Conservation (phyloP, 1,139 yeast species). For the Candida glucosophila region DNA sequence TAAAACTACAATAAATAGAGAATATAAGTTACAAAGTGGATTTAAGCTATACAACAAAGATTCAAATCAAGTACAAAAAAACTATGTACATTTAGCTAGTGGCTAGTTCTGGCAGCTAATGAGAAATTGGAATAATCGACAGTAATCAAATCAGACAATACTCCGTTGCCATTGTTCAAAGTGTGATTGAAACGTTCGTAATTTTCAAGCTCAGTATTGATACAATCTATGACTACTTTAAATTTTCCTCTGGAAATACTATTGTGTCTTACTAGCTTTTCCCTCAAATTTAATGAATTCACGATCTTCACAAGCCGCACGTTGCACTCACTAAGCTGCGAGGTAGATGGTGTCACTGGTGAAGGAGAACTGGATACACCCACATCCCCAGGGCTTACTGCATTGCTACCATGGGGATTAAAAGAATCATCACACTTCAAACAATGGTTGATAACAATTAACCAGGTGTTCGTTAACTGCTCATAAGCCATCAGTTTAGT, state of each 20-base stretch:
- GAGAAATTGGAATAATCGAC: constrained; percentile 41
- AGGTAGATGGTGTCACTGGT: constrained; percentile 1
- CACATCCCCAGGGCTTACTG: constrained; percentile 4
- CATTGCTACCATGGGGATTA: not conserved
- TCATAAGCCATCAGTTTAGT: constrained; percentile 68
- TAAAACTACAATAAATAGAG: no score
- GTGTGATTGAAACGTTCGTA: constrained; percentile 17
- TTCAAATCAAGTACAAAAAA: constrained; percentile 1
- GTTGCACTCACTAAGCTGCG: constrained; percentile 10
- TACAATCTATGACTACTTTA: constrained; percentile 36
- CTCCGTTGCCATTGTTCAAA: constrained; percentile 11
- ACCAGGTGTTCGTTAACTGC: constrained; percentile 74
- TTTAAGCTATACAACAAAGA: no score
- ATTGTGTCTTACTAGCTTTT: constrained; percentile 53
- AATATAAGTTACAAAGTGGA: no score
- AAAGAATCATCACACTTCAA: constrained; percentile 7
- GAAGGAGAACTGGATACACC: constrained; percentile 4
- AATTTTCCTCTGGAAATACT: constrained; percentile 46
- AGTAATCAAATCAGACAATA: constrained; percentile 33
- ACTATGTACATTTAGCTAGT: constrained; percentile 4
- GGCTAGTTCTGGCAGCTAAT: constrained; percentile 8
- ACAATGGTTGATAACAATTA: constrained; percentile 44
- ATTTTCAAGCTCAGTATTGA: constrained; percentile 29
- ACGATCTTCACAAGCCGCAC: constrained; percentile 22
- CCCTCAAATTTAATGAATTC: constrained; percentile 25